A percentile compares a stretch with the other conserved stretches of the same genome.
phyloP scores from a whole-genome alignment of 2,329 filamentous ascomycete genomes.

The Arthrocladium fulminans region DNA sequence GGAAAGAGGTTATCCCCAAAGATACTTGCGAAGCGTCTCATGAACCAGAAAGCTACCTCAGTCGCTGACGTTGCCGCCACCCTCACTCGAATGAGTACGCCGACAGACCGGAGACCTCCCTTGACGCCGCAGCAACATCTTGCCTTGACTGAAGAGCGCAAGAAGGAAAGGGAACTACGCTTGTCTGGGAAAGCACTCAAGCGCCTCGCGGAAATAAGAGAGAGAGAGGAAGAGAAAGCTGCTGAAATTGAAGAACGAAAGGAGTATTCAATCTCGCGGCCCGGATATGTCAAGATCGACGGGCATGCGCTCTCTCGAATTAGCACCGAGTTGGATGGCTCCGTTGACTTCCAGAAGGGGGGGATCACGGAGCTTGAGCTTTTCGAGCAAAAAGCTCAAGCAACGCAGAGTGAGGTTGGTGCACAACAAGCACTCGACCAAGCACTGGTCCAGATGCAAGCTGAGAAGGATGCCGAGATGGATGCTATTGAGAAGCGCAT shows the following conservation, averaged over 20 bases:
- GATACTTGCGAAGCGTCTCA: slow-evolving; percentile 42
- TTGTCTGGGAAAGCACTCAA: slow-evolving; percentile 13
- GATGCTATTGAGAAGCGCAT: background rate
- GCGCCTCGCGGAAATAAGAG: slow-evolving; percentile 12
- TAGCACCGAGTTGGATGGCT: slow-evolving; percentile 13
- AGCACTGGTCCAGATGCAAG: slow-evolving; percentile 23
- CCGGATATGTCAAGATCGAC: slow-evolving; percentile 9
- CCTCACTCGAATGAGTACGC: slow-evolving; percentile 30
- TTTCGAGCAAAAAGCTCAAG: slow-evolving; percentile 18
- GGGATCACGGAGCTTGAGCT: slow-evolving; percentile 23
- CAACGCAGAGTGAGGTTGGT: slow-evolving; percentile 10
- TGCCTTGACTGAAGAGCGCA: slow-evolving; percentile 12
- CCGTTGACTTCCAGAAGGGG: slow-evolving; percentile 13
- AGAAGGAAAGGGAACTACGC: slow-evolving; percentile 13
- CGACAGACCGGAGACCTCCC: too few species aligned
- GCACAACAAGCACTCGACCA: slow-evolving; percentile 19
- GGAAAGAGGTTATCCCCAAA: slow-evolving; percentile 40
- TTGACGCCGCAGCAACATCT: slow-evolving; percentile 21
- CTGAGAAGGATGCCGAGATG: slow-evolving; percentile 20
- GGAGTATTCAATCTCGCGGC: slow-evolving; percentile 25
- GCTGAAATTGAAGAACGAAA: slow-evolving; percentile 21
- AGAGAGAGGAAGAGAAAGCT: slow-evolving; percentile 16
- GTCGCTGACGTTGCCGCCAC: slow-evolving; percentile 54
- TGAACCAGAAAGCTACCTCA: slow-evolving; percentile 57
- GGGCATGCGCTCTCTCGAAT: slow-evolving; percentile 10